Percentiles rank a stretch among this genome's conserved stretches.
These are phyloP conservation scores for Cyathus striatus DNA, from an alignment of 768 basidiomycete genomes.

Conservation along the genomic window DNA sequence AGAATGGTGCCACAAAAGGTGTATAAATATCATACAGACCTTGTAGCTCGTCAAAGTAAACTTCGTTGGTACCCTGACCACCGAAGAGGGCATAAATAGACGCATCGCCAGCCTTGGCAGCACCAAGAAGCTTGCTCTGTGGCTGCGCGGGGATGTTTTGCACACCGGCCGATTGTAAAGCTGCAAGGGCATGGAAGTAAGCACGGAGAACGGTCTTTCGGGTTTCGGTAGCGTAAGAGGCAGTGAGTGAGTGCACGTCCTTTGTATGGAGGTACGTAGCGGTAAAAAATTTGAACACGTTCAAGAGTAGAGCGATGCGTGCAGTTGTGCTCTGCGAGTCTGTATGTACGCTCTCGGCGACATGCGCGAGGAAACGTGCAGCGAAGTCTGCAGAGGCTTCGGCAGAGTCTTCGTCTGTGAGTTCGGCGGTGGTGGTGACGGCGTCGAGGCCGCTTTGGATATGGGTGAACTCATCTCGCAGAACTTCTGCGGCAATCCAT, in stretches of 20 bases:
- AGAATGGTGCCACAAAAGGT: conserved; percentile 75
- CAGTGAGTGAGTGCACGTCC: conserved; percentile 81
- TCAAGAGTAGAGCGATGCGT: conserved; percentile 63
- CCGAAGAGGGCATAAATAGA: conserved; percentile 92
- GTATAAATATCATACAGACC: conserved; percentile 86
- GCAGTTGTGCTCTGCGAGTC: conserved; percentile 47
- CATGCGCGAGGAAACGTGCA: conserved; percentile 78
- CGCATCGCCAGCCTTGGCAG: conserved; percentile 55
- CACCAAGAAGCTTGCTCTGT: conserved; percentile 63
- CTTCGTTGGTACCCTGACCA: conserved; percentile 96
- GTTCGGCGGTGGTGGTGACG: conserved; percentile 45
- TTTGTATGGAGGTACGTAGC: conserved; percentile 61
- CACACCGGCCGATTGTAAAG: conserved; percentile 54
- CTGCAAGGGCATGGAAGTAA: conserved; percentile 74
- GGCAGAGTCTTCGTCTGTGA: conserved; percentile 46
- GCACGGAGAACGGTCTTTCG: conserved; percentile 73
- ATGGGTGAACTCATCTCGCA: conserved; percentile 83
- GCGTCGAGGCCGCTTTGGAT: conserved; percentile 53
- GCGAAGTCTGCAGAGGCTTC: conserved; percentile 75
- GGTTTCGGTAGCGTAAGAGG: conserved; percentile 67
- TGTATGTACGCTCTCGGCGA: conserved; percentile 57
- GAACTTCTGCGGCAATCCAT: conserved; percentile 91
- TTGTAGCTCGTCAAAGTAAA: conserved; percentile 96
- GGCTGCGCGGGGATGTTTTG: conserved; percentile 54
- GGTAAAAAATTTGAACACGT: conserved; percentile 76